These are phyloP conservation scores for Rhizoclosmatium globosum DNA, from an alignment of 192 early-diverging fungal species.

Conservation along the genomic window DNA sequence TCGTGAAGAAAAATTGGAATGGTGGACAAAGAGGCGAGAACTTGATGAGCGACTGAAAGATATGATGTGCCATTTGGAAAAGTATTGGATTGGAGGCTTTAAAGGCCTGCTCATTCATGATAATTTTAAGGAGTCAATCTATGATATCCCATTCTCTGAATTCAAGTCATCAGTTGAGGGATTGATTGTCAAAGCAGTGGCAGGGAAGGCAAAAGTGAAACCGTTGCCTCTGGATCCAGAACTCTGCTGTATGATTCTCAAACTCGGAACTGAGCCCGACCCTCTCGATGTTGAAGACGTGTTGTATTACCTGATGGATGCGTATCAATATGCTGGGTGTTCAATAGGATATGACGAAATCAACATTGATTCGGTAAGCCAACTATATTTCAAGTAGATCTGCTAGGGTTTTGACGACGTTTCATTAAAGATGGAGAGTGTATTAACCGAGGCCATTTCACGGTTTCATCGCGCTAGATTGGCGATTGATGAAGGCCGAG, in stretches of 20 bases:
- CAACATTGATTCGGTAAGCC: slow-evolving; percentile 52
- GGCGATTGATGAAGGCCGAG: too few species aligned
- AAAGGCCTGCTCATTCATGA: slow-evolving; percentile 51
- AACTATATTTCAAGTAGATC: slow-evolving; percentile 38
- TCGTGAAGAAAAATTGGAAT: slow-evolving; percentile 70
- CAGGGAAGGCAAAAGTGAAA: slow-evolving; percentile 38
- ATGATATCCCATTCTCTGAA: slow-evolving; percentile 31
- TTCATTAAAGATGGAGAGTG: slow-evolving; percentile 38
- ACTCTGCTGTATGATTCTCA: slow-evolving; percentile 63
- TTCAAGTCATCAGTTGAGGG: slow-evolving; percentile 62
- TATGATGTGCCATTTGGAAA: slow-evolving; percentile 74
- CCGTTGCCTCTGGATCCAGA: slow-evolving; percentile 64
- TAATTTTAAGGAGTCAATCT: slow-evolving; percentile 19
- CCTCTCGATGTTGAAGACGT: slow-evolving; percentile 74
- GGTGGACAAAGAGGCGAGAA: slow-evolving; percentile 82
- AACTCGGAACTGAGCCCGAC: slow-evolving; percentile 61
- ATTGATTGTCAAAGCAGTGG: slow-evolving; percentile 56
- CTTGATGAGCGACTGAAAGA: slow-evolving; percentile 75
- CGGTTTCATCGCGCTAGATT: slow-evolving; percentile 30
- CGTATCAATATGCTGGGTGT: slow-evolving; percentile 63
- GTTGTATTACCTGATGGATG: slow-evolving; percentile 71
- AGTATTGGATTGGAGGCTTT: slow-evolving; percentile 88
- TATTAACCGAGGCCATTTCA: slow-evolving; percentile 37
- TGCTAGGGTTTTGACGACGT: slow-evolving; percentile 13
- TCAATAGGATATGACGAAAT: slow-evolving; percentile 66